Base-by-base conservation (phyloP, 140 eudicot species). In the Oenanthe javanica region DNA sequence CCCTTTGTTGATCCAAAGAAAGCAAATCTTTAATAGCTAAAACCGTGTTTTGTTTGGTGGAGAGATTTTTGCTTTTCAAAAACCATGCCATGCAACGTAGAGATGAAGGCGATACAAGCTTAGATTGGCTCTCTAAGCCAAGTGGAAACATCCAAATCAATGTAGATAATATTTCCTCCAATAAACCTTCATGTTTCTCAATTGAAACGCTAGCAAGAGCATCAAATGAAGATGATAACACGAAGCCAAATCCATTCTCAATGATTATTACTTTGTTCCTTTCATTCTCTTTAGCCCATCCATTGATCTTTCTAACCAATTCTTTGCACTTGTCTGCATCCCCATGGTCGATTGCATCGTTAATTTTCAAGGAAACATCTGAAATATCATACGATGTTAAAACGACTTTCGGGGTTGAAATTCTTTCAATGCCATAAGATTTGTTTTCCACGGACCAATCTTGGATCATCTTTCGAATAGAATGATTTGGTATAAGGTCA, bases 391-490 rank as follows among this genome's bases (percentile, higher is more conserved):
- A 70, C 12, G 91, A 83, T 16, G 88, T 80, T 7, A 95, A 45
- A 0, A 97, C 97, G 27, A 90, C 87, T 79, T 90, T 79, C 31
- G 99, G 99, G 19, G 99, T 94, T 1, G 97, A 97, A 59, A 93
- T 91, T 66, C 98, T 88, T 55, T 90, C 91, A 23, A 93, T 74
- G 12, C 98, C 98, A 12, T 74, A 84, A 45, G 92, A 64, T 18
- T 84, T 85, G 51, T 93, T 88, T 77, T 81, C 83, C 1, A 93
- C 98, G 51, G 97, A 93, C 98, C 98, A 93, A 52, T 90, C 93
- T 69, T 93, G 97, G 50, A 93, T 93, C 92, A 93, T 87, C 77
- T 90, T 85, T 42, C 98, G 79, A 38, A 91, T 75, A 77, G 88
- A 75, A 61, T 91, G 96, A 82, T 91, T 93, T 2, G 97, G 98